Percentiles rank a stretch among this genome's conserved stretches.
These are phyloP conservation scores for Emmonsia crescens DNA, from an alignment of 2,329 filamentous ascomycete species.

Conservation along the genomic window DNA sequence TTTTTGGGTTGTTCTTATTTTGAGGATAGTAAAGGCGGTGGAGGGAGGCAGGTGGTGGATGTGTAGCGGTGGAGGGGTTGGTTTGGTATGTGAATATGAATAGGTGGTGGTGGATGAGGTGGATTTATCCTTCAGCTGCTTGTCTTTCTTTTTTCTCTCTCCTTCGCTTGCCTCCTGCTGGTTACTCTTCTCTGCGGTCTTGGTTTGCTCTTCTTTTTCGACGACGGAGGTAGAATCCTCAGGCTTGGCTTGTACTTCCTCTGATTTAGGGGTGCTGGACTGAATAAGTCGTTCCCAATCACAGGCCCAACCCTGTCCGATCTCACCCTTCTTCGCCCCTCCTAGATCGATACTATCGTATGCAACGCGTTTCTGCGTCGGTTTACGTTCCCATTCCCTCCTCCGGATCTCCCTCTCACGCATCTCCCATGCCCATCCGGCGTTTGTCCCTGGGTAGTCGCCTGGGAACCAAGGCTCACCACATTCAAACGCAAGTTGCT, in stretches of 20 bases:
- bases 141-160: slow-evolving; percentile 5
- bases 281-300: slow-evolving; percentile 65
- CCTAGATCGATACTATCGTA: slow-evolving; percentile 68
- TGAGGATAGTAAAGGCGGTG: slow-evolving; percentile 27
- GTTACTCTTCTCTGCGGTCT: slow-evolving; percentile 10
- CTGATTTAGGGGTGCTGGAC: slow-evolving; percentile 17
- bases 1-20: slow-evolving; percentile 14
- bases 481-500: slow-evolving; percentile 73
- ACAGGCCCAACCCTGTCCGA: slow-evolving; percentile 71
- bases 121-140: slow-evolving; percentile 2
- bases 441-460: slow-evolving; percentile 68
- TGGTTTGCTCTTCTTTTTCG: not conserved
- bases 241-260: not conserved
- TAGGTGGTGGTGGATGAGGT: not conserved
- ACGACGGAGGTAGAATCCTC: not conserved
- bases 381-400: slow-evolving; percentile 60
- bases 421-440: slow-evolving; percentile 68
- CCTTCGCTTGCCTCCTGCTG: slow-evolving; percentile 8
- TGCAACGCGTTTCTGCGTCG: slow-evolving; percentile 68
- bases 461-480: slow-evolving; percentile 73
- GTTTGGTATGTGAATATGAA: not conserved
- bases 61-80: slow-evolving; percentile 18
- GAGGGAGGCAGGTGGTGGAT: slow-evolving; percentile 32
- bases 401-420: slow-evolving; percentile 51
- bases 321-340: slow-evolving; percentile 62